These are phyloP conservation scores for Naumovozyma baii DNA, from an alignment of 805 yeast genomes.

Conservation along the genomic window DNA sequence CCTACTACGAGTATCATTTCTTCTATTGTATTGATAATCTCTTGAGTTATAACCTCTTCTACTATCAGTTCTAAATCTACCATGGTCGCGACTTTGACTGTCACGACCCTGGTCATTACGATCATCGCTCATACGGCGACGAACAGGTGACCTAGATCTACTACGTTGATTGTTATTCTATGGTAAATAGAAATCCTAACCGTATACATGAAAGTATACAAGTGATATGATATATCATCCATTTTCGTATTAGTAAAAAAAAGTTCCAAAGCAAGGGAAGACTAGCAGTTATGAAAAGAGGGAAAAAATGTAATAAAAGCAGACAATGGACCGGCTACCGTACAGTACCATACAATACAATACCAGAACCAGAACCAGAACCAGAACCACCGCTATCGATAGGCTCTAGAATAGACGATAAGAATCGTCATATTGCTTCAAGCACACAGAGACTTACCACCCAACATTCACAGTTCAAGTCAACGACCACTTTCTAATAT, in stretches of 20 bases:
- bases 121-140: slow-evolving; percentile 6
- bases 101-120: slow-evolving; percentile 1
- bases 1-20: slow-evolving; percentile 3
- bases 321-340: neutral
- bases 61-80: slow-evolving; percentile 13
- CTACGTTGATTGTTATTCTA: slow-evolving; percentile 6
- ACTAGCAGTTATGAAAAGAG: neutral
- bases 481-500: neutral
- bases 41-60: slow-evolving; percentile 25
- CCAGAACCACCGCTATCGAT: too few relatives aligned
- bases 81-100: slow-evolving; percentile 1
- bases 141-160: slow-evolving; percentile 20
- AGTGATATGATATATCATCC: neutral
- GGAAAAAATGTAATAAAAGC: neutral
- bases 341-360: neutral
- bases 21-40: slow-evolving; percentile 3
- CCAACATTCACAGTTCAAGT: neutral
- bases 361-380: neutral
- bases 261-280: neutral
- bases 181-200: too few relatives aligned
- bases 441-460: too few relatives aligned
- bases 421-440: too few relatives aligned
- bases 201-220: too few relatives aligned
- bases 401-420: too few relatives aligned
- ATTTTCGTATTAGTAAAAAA: neutral